These are phyloP conservation scores for Camellia granthamiana DNA, from an alignment of 148 eudicot species.

Conservation along the genomic window DNA sequence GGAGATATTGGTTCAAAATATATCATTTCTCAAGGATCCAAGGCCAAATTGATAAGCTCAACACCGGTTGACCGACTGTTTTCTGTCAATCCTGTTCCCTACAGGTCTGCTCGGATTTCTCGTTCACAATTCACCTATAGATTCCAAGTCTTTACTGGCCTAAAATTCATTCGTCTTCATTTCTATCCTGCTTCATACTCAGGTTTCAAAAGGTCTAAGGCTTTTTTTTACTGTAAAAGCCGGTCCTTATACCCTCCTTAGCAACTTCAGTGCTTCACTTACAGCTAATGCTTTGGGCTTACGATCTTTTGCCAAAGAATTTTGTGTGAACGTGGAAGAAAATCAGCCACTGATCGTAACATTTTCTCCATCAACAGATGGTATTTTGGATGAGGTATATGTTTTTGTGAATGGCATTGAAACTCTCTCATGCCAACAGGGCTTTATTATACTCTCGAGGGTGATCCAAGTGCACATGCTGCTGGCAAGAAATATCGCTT, in stretches of 20 bases:
- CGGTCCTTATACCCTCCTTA: conserved; percentile 20
- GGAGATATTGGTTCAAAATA: conserved; percentile 13
- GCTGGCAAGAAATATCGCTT: conserved; percentile 10
- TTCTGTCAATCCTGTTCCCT: conserved; percentile 2
- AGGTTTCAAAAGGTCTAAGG: conserved; percentile 8
- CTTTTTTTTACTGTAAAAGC: conserved; percentile 22
- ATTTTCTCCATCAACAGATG: conserved; percentile 6
- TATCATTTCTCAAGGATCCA: background rate
- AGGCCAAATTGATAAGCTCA: background rate
- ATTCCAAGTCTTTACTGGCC: conserved; percentile 2
- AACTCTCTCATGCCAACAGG: conserved; percentile 19
- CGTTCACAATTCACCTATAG: conserved; percentile 2
- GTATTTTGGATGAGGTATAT: background rate
- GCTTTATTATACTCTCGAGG: conserved; percentile 19
- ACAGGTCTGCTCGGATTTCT: conserved; percentile 15
- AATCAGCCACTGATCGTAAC: conserved; percentile 15
- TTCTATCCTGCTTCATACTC: conserved; percentile 12
- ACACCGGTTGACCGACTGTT: background rate
- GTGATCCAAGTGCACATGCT: background rate
- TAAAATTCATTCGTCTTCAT: conserved; percentile 18
- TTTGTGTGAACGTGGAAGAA: conserved; percentile 4
- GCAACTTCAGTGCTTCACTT: conserved; percentile 27
- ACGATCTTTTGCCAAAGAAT: conserved; percentile 10
- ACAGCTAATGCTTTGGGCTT: conserved; percentile 8
- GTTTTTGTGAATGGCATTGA: conserved; percentile 38